Evolutionary conservation across 1,284 basidiomycete genomes (phyloP).

Genomic region (Moniliella sp.): DNA sequence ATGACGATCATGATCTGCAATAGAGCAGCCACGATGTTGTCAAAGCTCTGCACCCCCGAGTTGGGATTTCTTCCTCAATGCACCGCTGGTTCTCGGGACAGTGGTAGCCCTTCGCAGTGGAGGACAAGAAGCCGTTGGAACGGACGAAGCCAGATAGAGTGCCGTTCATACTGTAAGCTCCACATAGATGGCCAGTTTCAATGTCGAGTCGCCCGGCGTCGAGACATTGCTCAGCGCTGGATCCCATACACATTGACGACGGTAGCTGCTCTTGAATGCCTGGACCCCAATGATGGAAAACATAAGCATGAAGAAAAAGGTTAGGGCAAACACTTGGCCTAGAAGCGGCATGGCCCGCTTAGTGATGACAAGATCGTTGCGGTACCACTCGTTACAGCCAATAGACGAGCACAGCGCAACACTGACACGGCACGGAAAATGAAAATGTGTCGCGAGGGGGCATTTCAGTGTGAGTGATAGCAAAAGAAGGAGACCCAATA

Average conservation of each 20-base stretch:
- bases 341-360: conserved; percentile 74
- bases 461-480: conserved; percentile 47
- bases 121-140: conserved; percentile 5
- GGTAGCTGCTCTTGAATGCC: conserved; percentile 28
- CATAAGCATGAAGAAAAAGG: conserved; percentile 65
- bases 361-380: conserved; percentile 75
- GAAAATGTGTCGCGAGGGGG: conserved; percentile 50
- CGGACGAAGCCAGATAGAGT: conserved; percentile 4
- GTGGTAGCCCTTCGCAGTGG: conserved; percentile 23
- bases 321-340: conserved; percentile 69
- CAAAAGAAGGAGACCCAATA: conserved; percentile 62
- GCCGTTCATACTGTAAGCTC: conserved; percentile 11
- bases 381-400: conserved; percentile 80
- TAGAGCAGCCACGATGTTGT: conserved; percentile 62
- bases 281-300: conserved; percentile 44
- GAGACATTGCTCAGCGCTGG: conserved; percentile 8
- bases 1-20: conserved; percentile 75
- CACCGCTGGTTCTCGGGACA: conserved; percentile 32
- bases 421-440: conserved; percentile 76
- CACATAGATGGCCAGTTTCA: conserved; percentile 24
- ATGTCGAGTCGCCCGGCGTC: conserved; percentile 13
- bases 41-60: conserved; percentile 56
- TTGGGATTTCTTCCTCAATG: conserved; percentile 44
- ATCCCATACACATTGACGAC: conserved; percentile 26
- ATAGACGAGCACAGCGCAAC: conserved; percentile 56